Conservation (phyloP, 345 rosid species). For the Eucalyptus pumila region DNA sequence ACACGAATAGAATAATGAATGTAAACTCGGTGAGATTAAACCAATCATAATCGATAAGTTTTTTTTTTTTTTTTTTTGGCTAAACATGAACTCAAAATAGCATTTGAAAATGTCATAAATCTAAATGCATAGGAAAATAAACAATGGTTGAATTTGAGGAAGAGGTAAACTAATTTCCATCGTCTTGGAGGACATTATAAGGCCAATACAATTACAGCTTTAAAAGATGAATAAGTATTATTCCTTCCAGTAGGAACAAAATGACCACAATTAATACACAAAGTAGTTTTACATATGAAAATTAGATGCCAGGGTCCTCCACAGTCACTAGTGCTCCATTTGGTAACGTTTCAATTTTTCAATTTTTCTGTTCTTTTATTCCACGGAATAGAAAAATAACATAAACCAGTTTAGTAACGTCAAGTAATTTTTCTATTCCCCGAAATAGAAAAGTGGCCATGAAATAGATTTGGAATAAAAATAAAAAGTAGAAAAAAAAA, state of each 20-base stretch:
- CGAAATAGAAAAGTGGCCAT: accelerated
- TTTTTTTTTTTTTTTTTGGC: too few relatives aligned
- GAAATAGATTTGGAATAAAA: too few relatives aligned
- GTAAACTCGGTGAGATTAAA: too few relatives aligned
- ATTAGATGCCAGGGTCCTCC: background rate
- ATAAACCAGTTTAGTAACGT: too few relatives aligned
- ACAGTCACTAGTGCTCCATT: background rate
- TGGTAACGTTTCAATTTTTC: too few relatives aligned
- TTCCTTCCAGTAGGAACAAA: background rate
- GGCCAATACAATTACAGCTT: background rate
- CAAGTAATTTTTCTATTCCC: too few relatives aligned
- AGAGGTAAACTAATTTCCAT: background rate
- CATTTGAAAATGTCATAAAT: background rate
- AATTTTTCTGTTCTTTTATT: too few relatives aligned
- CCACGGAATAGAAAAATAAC: too few relatives aligned
- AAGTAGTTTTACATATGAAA: background rate
- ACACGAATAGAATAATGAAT: too few relatives aligned
- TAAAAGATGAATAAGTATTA: background rate
- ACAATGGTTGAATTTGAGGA: background rate
- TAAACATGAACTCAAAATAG: background rate
- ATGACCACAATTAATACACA: background rate
- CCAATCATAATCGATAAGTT: too few relatives aligned
- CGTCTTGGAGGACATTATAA: background rate
- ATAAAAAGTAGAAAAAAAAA: too few relatives aligned
- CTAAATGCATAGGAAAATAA: background rate